Evolutionary conservation across 371 early-diverging fungal species (phyloP).

Genomic region (Umbelopsis sp.): DNA sequence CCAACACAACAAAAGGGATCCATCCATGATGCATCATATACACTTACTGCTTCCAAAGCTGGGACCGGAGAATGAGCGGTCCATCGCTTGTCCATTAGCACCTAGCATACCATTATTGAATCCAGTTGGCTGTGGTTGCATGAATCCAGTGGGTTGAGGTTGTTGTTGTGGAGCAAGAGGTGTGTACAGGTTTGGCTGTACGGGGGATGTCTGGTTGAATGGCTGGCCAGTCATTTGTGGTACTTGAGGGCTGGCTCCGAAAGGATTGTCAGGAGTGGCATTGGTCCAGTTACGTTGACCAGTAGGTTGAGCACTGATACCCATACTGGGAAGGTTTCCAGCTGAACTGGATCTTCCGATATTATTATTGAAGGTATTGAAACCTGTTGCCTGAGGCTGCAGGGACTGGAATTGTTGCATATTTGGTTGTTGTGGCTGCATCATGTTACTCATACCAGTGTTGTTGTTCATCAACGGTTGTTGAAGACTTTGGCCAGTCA

Average conservation of each 20-base stretch:
- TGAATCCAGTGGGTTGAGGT: conserved; percentile 14
- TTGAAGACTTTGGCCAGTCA: conserved; percentile 24
- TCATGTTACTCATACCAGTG: conserved; percentile 25
- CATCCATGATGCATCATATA: background rate
- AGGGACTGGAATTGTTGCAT: conserved; percentile 25
- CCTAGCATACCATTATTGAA: conserved; percentile 18
- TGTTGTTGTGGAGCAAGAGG: conserved; percentile 17
- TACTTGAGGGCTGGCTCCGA: conserved; percentile 31
- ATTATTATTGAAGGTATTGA: conserved; percentile 21
- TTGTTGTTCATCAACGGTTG: conserved; percentile 2
- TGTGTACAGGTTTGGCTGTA: conserved; percentile 22
- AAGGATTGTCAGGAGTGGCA: conserved; percentile 55
- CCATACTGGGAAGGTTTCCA: conserved; percentile 15
- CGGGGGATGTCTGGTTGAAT: background rate
- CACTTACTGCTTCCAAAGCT: conserved; percentile 19
- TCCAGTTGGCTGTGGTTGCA: conserved; percentile 22
- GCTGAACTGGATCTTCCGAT: conserved; percentile 22
- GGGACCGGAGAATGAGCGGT: background rate
- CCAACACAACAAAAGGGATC: background rate
- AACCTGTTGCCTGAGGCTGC: conserved; percentile 24
- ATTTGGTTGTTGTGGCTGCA: conserved; percentile 24
- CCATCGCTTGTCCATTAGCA: conserved; percentile 8
- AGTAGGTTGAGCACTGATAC: conserved; percentile 27
- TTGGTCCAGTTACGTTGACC: conserved; percentile 40
- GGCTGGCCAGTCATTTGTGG: conserved; percentile 29